These are phyloP conservation scores for Mytilinidion resinicola DNA, from an alignment of 495 filamentous ascomycete species.

Conservation along the genomic window DNA sequence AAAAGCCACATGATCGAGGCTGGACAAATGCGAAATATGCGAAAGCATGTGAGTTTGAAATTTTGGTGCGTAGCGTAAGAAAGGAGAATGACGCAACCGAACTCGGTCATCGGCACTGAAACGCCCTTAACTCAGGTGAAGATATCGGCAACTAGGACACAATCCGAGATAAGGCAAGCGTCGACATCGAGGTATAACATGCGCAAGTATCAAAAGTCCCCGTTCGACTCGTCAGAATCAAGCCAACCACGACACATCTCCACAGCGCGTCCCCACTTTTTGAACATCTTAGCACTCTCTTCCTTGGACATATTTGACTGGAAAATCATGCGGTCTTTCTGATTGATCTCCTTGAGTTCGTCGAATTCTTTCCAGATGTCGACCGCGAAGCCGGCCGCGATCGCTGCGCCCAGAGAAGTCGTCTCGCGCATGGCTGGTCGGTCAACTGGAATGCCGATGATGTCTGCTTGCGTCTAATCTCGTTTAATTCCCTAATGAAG, in stretches of 20 bases:
- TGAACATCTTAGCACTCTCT: constrained; percentile 63
- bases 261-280: constrained; percentile 78
- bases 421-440: constrained; percentile 90
- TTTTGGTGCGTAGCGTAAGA: not conserved
- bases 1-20: not conserved
- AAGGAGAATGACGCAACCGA: not conserved
- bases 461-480: constrained; percentile 73
- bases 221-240: constrained; percentile 41
- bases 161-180: constrained; percentile 17
- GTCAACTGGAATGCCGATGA: constrained; percentile 82
- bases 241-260: constrained; percentile 88
- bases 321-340: constrained; percentile 68
- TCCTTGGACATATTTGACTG: constrained; percentile 55
- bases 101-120: not conserved
- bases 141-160: not conserved
- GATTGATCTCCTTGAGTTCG: constrained; percentile 74
- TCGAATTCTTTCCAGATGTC: constrained; percentile 74
- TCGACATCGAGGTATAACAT: constrained; percentile 20
- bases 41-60: not conserved
- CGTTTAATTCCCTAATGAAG: constrained; percentile 11
- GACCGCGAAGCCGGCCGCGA: constrained; percentile 84
- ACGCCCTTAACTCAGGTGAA: not conserved
- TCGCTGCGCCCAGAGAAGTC: constrained; percentile 87
- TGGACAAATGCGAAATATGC: not conserved
- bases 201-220: constrained; percentile 31